Evolutionary conservation across 2,329 filamentous ascomycete species (phyloP).

Genomic region (Sporothrix sp.): DNA sequence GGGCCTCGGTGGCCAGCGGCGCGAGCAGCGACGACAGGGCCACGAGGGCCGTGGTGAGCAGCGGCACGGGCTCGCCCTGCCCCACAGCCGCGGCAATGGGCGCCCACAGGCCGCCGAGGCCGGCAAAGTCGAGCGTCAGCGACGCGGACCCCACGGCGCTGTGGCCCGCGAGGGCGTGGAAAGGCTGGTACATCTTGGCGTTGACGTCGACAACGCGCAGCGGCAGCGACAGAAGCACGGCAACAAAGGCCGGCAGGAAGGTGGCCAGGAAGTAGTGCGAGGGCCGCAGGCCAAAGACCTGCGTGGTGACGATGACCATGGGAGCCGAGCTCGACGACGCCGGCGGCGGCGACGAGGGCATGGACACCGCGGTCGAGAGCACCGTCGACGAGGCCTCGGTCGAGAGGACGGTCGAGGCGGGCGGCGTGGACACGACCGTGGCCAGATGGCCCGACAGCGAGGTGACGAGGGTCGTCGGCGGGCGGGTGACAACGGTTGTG

Average conservation of each 20-base stretch:
- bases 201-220: constrained; percentile 32
- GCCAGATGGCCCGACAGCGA: constrained; percentile 22
- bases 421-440: constrained; percentile 22
- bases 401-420: constrained; percentile 18
- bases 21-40: constrained; percentile 27
- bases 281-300: constrained; percentile 21
- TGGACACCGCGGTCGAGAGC: constrained; percentile 20
- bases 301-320: constrained; percentile 17
- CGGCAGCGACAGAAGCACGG: constrained; percentile 30
- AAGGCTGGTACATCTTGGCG: constrained; percentile 34
- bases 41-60: constrained; percentile 29
- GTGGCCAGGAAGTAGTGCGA: constrained; percentile 31
- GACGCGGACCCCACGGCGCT: constrained; percentile 33
- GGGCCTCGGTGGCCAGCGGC: constrained; percentile 32
- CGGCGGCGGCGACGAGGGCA: constrained; percentile 1
- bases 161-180: constrained; percentile 29
- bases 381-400: constrained; percentile 19
- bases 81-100: constrained; percentile 27
- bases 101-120: constrained; percentile 21
- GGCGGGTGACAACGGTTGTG: constrained; percentile 20
- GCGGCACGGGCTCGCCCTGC: constrained; percentile 28
- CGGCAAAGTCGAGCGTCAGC: constrained; percentile 32
- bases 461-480: constrained; percentile 20
- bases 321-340: not conserved
- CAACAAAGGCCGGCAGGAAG: constrained; percentile 33